A percentile compares a stretch with the other conserved stretches of the same genome.
phyloP scores from a whole-genome alignment of 2,329 filamentous ascomycete genomes.

The Venturia oleaginea region DNA sequence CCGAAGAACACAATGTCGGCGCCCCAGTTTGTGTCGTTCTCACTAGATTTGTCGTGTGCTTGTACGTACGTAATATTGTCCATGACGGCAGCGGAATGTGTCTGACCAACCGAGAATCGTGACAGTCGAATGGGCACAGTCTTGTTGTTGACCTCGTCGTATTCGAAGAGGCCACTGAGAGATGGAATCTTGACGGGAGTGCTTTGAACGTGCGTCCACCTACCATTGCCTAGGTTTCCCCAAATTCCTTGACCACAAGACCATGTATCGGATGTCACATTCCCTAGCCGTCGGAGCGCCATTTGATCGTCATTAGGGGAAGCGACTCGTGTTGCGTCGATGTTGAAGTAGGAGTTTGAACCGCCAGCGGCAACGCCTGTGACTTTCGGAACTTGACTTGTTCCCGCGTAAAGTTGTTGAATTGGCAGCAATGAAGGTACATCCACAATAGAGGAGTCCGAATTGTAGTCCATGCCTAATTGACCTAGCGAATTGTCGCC shows the following conservation, averaged over 20 bases:
- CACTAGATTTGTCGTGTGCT: slow-evolving; percentile 40
- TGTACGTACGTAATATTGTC: slow-evolving; percentile 65
- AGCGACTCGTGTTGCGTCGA: slow-evolving; percentile 62
- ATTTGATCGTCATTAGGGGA: slow-evolving; percentile 28
- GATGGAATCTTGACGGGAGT: slow-evolving; percentile 71
- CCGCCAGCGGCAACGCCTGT: slow-evolving; percentile 80
- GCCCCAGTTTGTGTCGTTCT: slow-evolving; percentile 77
- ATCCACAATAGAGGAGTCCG: slow-evolving; percentile 54
- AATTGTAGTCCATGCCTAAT: slow-evolving; percentile 66
- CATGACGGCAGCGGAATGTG: slow-evolving; percentile 76
- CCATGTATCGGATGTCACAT: slow-evolving; percentile 69
- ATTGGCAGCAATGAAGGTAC: slow-evolving; percentile 62
- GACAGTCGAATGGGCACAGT: slow-evolving; percentile 71
- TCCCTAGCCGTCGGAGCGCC: slow-evolving; percentile 36
- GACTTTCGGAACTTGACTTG: slow-evolving; percentile 50
- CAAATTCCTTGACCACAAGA: slow-evolving; percentile 78
- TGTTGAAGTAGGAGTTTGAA: slow-evolving; percentile 74
- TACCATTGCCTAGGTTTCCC: slow-evolving; percentile 74
- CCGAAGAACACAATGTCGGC: slow-evolving; percentile 90
- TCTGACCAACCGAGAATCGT: slow-evolving; percentile 64
- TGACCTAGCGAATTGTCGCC: slow-evolving; percentile 91
- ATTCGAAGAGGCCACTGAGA: slow-evolving; percentile 78
- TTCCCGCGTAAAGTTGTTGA: slow-evolving; percentile 61
- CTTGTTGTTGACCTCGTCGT: slow-evolving; percentile 60
- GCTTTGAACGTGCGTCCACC: slow-evolving; percentile 79